Percentiles rank a stretch among this genome's conserved stretches.
Conservation (phyloP, 2,329 filamentous ascomycete species). For the Monilinia fructicola region DNA sequence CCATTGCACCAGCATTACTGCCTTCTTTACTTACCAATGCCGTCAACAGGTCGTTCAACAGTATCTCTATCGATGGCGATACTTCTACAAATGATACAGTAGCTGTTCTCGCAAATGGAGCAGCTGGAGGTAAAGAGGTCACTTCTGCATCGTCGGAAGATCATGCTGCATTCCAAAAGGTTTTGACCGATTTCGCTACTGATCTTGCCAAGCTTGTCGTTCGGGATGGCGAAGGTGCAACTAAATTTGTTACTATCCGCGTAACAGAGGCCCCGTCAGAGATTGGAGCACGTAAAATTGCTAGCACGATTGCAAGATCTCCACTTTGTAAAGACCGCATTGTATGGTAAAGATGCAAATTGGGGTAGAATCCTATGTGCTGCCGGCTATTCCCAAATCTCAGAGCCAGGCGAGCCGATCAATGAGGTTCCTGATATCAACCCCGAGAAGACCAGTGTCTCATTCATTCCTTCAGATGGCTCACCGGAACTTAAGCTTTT, state of each 20-base stretch:
- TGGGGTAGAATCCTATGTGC: conserved; percentile 97
- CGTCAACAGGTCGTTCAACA: conserved; percentile 87
- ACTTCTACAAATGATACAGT: conserved; percentile 97
- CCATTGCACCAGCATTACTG: conserved; percentile 68
- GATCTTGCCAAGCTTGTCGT: conserved; percentile 91
- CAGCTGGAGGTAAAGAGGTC: conserved; percentile 71
- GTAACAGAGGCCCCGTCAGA: conserved; percentile 72
- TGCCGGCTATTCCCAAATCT: conserved; percentile 74
- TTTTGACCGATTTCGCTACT: conserved; percentile 75
- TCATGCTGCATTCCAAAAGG: conserved; percentile 66
- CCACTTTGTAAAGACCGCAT: conserved; percentile 96
- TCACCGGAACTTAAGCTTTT: conserved; percentile 73
- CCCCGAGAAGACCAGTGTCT: conserved; percentile 72
- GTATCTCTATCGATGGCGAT: conserved; percentile 94
- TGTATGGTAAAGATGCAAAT: conserved; percentile 97
- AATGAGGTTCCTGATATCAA: conserved; percentile 63
- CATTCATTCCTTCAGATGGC: conserved; percentile 76
- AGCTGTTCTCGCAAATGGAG: conserved; percentile 91
- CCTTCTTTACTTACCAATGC: conserved; percentile 69
- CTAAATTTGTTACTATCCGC: conserved; percentile 93
- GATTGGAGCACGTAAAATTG: conserved; percentile 72
- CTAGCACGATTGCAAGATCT: conserved; percentile 83
- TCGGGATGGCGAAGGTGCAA: conserved; percentile 93
- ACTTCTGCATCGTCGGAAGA: conserved; percentile 56
- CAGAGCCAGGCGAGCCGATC: conserved; percentile 55